Conservation (phyloP, 2,329 filamentous ascomycete species). For the Leptographium procerum region DNA sequence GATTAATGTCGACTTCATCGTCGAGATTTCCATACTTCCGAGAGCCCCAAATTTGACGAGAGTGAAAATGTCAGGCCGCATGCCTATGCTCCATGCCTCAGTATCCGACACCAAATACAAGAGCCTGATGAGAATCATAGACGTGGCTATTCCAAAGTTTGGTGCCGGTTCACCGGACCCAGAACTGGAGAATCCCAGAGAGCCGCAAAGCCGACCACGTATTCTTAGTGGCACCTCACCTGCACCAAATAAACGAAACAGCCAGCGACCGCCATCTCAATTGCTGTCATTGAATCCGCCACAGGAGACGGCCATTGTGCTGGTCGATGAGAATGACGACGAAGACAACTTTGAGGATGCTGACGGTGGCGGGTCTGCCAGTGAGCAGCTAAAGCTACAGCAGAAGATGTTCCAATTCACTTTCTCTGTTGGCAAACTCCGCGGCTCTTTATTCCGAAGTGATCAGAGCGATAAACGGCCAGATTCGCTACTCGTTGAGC, state of each 20-base stretch:
- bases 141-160: conserved; percentile 86
- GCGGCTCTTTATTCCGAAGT: conserved; percentile 82
- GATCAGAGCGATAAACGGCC: conserved; percentile 65
- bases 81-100: conserved; percentile 83
- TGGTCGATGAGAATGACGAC: conserved; percentile 41
- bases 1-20: conserved; percentile 92
- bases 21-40: conserved; percentile 95
- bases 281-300: conserved; percentile 51
- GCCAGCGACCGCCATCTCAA: conserved; percentile 53
- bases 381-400: conserved; percentile 58
- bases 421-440: conserved; percentile 88
- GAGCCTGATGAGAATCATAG: conserved; percentile 87
- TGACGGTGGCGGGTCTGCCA: conserved; percentile 37
- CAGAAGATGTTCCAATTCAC: conserved; percentile 93
- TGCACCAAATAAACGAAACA: conserved; percentile 32
- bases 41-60: conserved; percentile 90
- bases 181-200: too few species aligned
- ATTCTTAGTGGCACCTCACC: conserved; percentile 33
- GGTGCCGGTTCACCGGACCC: conserved; percentile 28
- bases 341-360: conserved; percentile 59
- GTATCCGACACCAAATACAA: conserved; percentile 97
- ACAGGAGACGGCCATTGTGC: conserved; percentile 61
- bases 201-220: conserved; percentile 24
- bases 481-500: conserved; percentile 76
- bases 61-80: conserved; percentile 78